Conservation (phyloP, 306 rosid species). For the Prunus armeniaca region DNA sequence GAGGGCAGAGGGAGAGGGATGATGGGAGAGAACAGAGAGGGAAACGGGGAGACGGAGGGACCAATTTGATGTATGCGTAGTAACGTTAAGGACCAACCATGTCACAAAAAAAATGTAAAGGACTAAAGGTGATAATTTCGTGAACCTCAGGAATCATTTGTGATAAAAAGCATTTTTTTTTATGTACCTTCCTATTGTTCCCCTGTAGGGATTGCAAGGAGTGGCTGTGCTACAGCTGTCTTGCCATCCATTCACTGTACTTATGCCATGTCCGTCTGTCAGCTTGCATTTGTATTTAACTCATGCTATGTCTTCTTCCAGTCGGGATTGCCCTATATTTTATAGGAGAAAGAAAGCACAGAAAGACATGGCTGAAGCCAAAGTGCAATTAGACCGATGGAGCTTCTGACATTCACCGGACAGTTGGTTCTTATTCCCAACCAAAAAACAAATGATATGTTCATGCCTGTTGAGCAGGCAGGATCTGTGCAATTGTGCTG, state of each 20-base stretch:
- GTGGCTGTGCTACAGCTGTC: not conserved
- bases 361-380: constrained; percentile 98
- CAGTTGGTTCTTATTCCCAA: constrained; percentile 11
- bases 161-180: too few relatives aligned
- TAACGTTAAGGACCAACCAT: too few relatives aligned
- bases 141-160: too few relatives aligned
- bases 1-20: too few relatives aligned
- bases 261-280: not conserved
- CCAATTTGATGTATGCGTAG: too few relatives aligned
- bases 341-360: constrained; percentile 93
- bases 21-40: too few relatives aligned
- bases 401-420: constrained; percentile 45
- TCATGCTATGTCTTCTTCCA: constrained; percentile 36
- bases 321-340: constrained; percentile 98
- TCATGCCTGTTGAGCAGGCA: not conserved
- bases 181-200: constrained; percentile 1
- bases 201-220: constrained; percentile 1
- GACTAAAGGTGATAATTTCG: too few relatives aligned
- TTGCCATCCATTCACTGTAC: not conserved
- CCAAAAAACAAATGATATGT: not conserved
- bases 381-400: constrained; percentile 83
- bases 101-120: too few relatives aligned
- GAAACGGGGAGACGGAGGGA: too few relatives aligned
- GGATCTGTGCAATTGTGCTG: not conserved
- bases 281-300: not conserved